phyloP scores from a whole-genome alignment of 23 red algal species.

The Gracilariopsis chorda region DNA sequence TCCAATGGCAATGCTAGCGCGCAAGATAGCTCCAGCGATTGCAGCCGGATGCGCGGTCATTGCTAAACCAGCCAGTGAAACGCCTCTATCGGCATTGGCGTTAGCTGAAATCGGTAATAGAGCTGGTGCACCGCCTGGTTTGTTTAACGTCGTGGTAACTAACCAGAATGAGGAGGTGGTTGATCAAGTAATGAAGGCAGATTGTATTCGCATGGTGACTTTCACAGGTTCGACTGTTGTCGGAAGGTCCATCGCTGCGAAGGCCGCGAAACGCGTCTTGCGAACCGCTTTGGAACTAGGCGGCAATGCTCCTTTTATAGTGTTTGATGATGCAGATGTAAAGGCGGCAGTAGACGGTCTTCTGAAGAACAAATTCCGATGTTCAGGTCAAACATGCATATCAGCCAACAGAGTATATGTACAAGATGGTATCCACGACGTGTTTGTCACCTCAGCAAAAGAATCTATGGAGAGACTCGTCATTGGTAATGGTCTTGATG shows the following conservation, averaged over 20 bases:
- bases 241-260: conserved; percentile 49
- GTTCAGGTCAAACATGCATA: conserved; percentile 92
- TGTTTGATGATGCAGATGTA: conserved; percentile 90
- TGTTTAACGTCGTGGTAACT: conserved; percentile 77
- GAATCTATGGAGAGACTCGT: conserved; percentile 19
- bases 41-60: conserved; percentile 89
- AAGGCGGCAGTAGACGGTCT: conserved; percentile 56
- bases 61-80: conserved; percentile 74
- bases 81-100: conserved; percentile 88
- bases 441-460: conserved; percentile 38
- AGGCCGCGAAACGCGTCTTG: conserved; percentile 54
- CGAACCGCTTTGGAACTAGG: conserved; percentile 81
- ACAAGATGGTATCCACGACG: conserved; percentile 52
- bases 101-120: conserved; percentile 72
- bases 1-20: conserved; percentile 82
- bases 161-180: conserved; percentile 35
- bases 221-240: conserved; percentile 94
- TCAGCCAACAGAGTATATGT: conserved; percentile 84
- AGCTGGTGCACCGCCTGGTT: conserved; percentile 75
- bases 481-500: conserved; percentile 79
- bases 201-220: conserved; percentile 70
- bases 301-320: conserved; percentile 84
- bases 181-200: conserved; percentile 25
- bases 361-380: conserved; percentile 70
- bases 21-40: conserved; percentile 85